Conservation (phyloP, 371 early-diverging fungal species). For the Syncephalastrum contaminatum region DNA sequence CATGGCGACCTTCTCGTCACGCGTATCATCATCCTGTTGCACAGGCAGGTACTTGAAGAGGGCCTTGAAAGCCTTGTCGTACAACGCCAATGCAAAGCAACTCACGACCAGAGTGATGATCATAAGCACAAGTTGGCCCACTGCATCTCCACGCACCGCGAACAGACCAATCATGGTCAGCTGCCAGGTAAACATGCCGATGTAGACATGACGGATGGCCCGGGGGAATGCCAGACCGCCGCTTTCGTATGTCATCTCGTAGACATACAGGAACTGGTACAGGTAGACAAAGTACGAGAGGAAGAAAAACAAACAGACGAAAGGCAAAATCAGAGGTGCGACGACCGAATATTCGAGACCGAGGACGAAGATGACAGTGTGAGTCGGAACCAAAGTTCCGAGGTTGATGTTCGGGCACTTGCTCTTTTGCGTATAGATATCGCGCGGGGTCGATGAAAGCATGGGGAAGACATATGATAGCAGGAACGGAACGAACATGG, state of each 20-base stretch:
- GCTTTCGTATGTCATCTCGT: slow-evolving; percentile 56
- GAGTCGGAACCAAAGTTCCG: slow-evolving; percentile 57
- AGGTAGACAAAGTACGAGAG: slow-evolving; percentile 75
- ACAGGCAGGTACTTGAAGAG: slow-evolving; percentile 65
- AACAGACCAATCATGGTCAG: slow-evolving; percentile 70
- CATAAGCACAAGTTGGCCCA: slow-evolving; percentile 55
- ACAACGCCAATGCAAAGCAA: slow-evolving; percentile 45
- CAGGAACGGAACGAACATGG: slow-evolving; percentile 66
- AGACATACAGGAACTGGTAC: slow-evolving; percentile 81
- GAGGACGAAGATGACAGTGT: slow-evolving; percentile 67
- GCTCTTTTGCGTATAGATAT: slow-evolving; percentile 54
- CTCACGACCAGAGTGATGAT: slow-evolving; percentile 53
- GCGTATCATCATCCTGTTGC: slow-evolving; percentile 4
- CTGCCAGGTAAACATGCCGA: slow-evolving; percentile 70
- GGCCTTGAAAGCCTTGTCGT: slow-evolving; percentile 66
- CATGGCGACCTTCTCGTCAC: neutral
- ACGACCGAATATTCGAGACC: slow-evolving; percentile 76
- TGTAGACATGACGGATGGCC: slow-evolving; percentile 66
- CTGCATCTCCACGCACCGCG: slow-evolving; percentile 47
- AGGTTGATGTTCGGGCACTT: slow-evolving; percentile 40
- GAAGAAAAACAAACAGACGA: slow-evolving; percentile 73
- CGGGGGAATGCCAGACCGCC: slow-evolving; percentile 73
- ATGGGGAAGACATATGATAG: slow-evolving; percentile 64
- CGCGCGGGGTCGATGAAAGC: slow-evolving; percentile 76
- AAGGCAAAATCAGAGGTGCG: slow-evolving; percentile 78